Percentiles rank a stretch among this genome's conserved stretches.
phyloP scores from a whole-genome alignment of 768 basidiomycete genomes.

The Multifurca ochricompacta region DNA sequence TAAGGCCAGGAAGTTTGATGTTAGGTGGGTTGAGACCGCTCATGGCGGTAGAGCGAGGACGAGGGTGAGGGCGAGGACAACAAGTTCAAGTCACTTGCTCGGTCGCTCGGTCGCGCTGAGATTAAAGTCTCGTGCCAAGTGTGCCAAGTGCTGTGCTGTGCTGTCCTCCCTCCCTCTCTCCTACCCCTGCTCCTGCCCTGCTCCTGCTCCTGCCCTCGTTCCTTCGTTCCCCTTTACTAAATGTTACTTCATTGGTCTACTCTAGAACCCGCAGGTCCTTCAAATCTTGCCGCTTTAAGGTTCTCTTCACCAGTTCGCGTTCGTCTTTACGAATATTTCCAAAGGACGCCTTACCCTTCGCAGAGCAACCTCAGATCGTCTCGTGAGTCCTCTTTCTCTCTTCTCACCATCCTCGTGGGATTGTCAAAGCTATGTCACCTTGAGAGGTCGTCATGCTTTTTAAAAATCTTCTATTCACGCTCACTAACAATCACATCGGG shows the following conservation, averaged over 20 bases:
- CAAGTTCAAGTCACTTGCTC: too few relatives aligned
- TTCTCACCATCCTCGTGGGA: background rate
- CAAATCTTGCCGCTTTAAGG: constrained; percentile 60
- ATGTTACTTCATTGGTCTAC: constrained; percentile 56
- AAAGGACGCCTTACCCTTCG: constrained; percentile 55
- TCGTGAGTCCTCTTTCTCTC: constrained; percentile 38
- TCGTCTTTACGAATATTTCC: constrained; percentile 66
- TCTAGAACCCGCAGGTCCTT: constrained; percentile 48
- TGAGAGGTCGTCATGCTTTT: too few relatives aligned
- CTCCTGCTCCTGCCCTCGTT: too few relatives aligned
- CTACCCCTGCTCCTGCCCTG: too few relatives aligned
- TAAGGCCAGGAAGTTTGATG: constrained; percentile 13
- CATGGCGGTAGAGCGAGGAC: background rate
- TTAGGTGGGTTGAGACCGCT: constrained; percentile 8
- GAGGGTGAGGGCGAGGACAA: too few relatives aligned
- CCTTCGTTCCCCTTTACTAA: too few relatives aligned
- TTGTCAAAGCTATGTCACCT: too few relatives aligned
- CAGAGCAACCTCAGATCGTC: constrained; percentile 48
- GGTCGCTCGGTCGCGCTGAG: too few relatives aligned
- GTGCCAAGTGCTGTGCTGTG: too few relatives aligned
- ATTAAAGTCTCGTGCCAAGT: too few relatives aligned
- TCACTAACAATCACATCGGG: constrained; percentile 3
- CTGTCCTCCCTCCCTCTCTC: too few relatives aligned
- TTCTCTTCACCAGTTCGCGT: constrained; percentile 62
- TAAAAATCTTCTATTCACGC: background rate